phyloP scores from a whole-genome alignment of 768 basidiomycete species.

The Boletus fagicola region DNA sequence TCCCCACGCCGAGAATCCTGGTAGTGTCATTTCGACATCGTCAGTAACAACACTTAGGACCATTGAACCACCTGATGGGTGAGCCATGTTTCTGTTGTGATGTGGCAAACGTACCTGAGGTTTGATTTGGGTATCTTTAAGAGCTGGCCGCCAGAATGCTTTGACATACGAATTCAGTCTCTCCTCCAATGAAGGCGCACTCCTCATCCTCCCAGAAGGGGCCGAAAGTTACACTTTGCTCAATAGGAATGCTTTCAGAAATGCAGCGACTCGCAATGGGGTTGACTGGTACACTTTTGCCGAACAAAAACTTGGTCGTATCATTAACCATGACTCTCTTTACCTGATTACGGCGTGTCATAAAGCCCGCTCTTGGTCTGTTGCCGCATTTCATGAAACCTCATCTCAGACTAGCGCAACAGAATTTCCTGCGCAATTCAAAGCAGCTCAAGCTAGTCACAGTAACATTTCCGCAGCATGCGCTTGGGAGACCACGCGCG shows the following conservation, averaged over 20 bases:
- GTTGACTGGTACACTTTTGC: too few species aligned
- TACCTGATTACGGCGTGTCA: constrained; percentile 28
- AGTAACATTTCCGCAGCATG: constrained; percentile 9
- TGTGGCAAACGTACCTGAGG: too few species aligned
- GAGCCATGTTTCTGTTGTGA: too few species aligned
- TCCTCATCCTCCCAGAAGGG: constrained; percentile 32
- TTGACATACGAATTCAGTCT: constrained; percentile 10
- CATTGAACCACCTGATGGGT: too few species aligned
- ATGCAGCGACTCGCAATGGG: too few species aligned
- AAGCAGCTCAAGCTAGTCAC: background rate
- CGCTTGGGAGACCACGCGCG: constrained; percentile 13
- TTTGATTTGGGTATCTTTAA: too few species aligned
- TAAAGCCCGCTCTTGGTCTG: constrained; percentile 26
- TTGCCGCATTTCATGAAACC: constrained; percentile 16
- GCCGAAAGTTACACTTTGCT: constrained; percentile 21
- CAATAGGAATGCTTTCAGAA: constrained; percentile 8
- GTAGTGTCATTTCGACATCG: background rate
- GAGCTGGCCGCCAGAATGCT: background rate
- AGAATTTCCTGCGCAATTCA: constrained; percentile 16
- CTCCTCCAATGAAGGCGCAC: constrained; percentile 27
- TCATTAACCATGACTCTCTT: constrained; percentile 22
- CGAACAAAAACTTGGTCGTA: constrained; percentile 4
- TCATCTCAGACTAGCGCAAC: background rate
- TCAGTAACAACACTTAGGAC: too few species aligned
- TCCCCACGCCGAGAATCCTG: constrained; percentile 11